Evolutionary conservation across 495 filamentous ascomycete species (phyloP).

Genomic region (Penicillium parvum): DNA sequence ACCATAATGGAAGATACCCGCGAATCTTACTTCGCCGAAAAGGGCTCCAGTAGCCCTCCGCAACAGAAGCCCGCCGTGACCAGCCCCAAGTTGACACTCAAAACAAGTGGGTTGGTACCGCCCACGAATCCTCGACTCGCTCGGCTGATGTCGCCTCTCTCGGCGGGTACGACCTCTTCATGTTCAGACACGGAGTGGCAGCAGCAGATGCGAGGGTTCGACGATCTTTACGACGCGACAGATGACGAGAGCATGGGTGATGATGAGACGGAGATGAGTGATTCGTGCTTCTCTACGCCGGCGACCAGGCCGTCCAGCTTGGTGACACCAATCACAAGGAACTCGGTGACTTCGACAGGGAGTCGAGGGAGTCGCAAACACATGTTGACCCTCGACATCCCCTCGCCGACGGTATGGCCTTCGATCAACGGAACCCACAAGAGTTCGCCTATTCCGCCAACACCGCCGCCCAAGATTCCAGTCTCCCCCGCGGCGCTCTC

Average conservation of each 20-base stretch:
- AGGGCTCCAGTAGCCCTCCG: slow-evolving; percentile 6
- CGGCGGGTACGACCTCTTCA: slow-evolving; percentile 35
- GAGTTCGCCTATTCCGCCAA: slow-evolving; percentile 68
- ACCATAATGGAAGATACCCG: slow-evolving; percentile 73
- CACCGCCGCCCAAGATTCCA: slow-evolving; percentile 68
- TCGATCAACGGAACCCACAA: slow-evolving; percentile 50
- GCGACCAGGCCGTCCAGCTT: slow-evolving; percentile 40
- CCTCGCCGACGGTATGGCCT: slow-evolving; percentile 55
- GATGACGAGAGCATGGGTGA: slow-evolving; percentile 53
- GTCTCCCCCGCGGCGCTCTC: slow-evolving; percentile 71
- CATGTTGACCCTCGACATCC: slow-evolving; percentile 71
- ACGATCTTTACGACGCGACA: slow-evolving; percentile 81
- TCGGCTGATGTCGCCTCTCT: slow-evolving; percentile 34
- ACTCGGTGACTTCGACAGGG: slow-evolving; percentile 36
- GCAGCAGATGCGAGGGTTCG: slow-evolving; percentile 54
- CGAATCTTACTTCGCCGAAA: slow-evolving; percentile 28
- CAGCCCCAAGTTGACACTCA: slow-evolving; percentile 37
- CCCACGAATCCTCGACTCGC: slow-evolving; percentile 26
- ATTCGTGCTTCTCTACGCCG: slow-evolving; percentile 43
- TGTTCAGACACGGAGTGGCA: slow-evolving; percentile 47
- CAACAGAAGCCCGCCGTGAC: slow-evolving; percentile 7
- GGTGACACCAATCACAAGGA: slow-evolving; percentile 34
- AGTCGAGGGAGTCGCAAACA: slow-evolving; percentile 34
- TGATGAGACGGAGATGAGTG: slow-evolving; percentile 42
- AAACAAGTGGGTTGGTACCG: slow-evolving; percentile 32